A percentile compares a stretch with the other conserved stretches of the same genome.
Evolutionary conservation across 805 yeast genomes (phyloP).

Genomic region (Hanseniaspora jakobsenii): DNA sequence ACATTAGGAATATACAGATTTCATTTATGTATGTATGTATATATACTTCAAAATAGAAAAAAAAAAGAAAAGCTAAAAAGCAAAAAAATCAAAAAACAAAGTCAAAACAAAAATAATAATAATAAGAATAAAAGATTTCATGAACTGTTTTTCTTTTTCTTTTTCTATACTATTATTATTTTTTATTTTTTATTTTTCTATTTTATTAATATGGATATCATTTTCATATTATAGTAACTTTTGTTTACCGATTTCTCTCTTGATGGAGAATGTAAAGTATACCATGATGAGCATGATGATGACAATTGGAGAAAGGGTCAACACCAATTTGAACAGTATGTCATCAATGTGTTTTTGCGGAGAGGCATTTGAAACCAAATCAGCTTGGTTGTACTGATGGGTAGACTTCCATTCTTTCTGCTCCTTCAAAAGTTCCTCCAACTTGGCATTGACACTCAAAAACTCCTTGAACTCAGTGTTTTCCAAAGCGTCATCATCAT

Average conservation of each 20-base stretch:
- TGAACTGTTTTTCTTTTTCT: too few relatives aligned
- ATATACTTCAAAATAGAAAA: too few relatives aligned
- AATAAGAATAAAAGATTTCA: too few relatives aligned
- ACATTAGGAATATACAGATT: too few relatives aligned
- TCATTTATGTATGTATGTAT: too few relatives aligned
- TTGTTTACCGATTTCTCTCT: conserved; percentile 28
- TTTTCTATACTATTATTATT: too few relatives aligned
- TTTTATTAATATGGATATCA: too few relatives aligned
- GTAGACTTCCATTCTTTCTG: conserved; percentile 26
- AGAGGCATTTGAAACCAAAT: too few relatives aligned
- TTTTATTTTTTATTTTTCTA: too few relatives aligned
- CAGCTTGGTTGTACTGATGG: conserved; percentile 16
- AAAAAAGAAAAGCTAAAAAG: too few relatives aligned
- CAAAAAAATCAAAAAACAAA: too few relatives aligned
- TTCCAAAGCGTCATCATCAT: conserved; percentile 1
- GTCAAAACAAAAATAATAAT: too few relatives aligned
- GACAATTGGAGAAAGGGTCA: conserved; percentile 26
- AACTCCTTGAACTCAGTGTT: conserved; percentile 22
- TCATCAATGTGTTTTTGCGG: conserved; percentile 25
- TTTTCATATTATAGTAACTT: conserved; percentile 26
- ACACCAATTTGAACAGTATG: conserved; percentile 22
- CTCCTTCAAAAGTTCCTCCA: conserved; percentile 25
- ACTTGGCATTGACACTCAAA: conserved; percentile 23
- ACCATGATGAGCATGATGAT: conserved; percentile 26
- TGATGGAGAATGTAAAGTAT: conserved; percentile 27